Evolutionary conservation across 768 basidiomycete genomes (phyloP), one percentile per base, ranked within the genome.

Genomic region (Polyporus arcularius): DNA sequence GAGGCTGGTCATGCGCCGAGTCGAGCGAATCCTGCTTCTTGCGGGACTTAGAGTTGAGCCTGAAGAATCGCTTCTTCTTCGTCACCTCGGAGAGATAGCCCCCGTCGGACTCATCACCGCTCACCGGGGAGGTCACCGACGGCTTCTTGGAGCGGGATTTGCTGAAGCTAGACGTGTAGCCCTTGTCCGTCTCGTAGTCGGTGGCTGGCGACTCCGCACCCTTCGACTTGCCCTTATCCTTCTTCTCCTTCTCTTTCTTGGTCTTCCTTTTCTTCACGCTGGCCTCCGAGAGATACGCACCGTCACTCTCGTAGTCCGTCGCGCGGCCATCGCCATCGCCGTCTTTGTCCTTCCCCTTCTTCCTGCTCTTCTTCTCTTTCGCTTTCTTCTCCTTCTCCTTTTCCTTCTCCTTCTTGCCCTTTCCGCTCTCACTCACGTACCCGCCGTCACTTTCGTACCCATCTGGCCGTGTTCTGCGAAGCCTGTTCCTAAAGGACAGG

Each of bases 391-490:
- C 61, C 26, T 48, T 61, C 58, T 64, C 58, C 52, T 68, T 65
- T 52, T 68, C 67, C 63, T 69, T 66, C 43, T 73, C 70, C 56
- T 67, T 68, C 59, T 75, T 74, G 21, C 57, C 64, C 58, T 64
- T 63, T 2, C 63, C 75, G n/a, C 66, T 68, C 46, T 83, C 82
- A 53, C 81, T 83, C 40, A 81, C 61, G 65, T 83, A 81, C 1
- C 79, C 82, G 4, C 78, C 81, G 60, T 84, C 83, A 61, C 80
- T 82, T 48, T 84, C 83, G 64, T 84, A 79, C 3, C 81, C 83
- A 65, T 80, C 81, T 18, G 65, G 72, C 10, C 58, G 66, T 58
- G 64, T 72, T 16, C 55, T 63, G 31, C 57, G 68, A 59, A 79
- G 76, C 70, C 81, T 83, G 68, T 73, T 79, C 59, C 65, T 67